phyloP scores from a whole-genome alignment of 2,329 filamentous ascomycete genomes.

The Chrysosphaeria jannelii region DNA sequence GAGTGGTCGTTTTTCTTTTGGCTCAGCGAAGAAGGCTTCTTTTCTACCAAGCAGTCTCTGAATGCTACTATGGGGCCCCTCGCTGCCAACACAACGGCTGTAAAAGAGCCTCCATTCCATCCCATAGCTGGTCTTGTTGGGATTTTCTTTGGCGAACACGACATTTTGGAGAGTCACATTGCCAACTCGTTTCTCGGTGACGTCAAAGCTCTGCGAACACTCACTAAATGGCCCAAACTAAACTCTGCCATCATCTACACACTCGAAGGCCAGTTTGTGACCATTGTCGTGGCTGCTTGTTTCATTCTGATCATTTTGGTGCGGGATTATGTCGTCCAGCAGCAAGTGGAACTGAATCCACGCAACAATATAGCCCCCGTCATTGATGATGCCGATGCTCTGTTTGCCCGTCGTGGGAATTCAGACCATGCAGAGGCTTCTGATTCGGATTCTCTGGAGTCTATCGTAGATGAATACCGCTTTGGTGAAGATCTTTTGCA shows the following conservation, averaged over 20 bases:
- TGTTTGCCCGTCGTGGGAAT: too few species aligned
- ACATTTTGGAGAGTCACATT: slow-evolving; percentile 2
- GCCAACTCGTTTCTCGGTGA: slow-evolving; percentile 20
- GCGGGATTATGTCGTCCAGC: slow-evolving; percentile 90
- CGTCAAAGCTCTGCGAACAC: slow-evolving; percentile 22
- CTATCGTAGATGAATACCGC: too few species aligned
- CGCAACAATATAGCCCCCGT: too few species aligned
- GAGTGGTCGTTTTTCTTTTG: slow-evolving; percentile 90
- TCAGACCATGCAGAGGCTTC: too few species aligned
- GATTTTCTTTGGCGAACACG: neutral
- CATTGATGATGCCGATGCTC: too few species aligned
- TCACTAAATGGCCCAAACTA: slow-evolving; percentile 37
- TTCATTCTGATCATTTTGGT: slow-evolving; percentile 97
- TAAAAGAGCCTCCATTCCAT: neutral
- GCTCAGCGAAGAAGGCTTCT: slow-evolving; percentile 50
- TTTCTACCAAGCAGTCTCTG: slow-evolving; percentile 1
- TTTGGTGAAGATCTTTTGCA: too few species aligned
- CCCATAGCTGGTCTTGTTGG: neutral
- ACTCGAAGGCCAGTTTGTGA: slow-evolving; percentile 82
- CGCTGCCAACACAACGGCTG: neutral
- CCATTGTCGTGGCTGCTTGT: slow-evolving; percentile 62
- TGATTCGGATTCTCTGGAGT: too few species aligned
- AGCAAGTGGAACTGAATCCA: too few species aligned
- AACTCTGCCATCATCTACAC: slow-evolving; percentile 61
- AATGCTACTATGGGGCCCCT: neutral